These are phyloP conservation scores for Cicer yamashitae DNA, from an alignment of 306 rosid genomes.

Conservation along the genomic window DNA sequence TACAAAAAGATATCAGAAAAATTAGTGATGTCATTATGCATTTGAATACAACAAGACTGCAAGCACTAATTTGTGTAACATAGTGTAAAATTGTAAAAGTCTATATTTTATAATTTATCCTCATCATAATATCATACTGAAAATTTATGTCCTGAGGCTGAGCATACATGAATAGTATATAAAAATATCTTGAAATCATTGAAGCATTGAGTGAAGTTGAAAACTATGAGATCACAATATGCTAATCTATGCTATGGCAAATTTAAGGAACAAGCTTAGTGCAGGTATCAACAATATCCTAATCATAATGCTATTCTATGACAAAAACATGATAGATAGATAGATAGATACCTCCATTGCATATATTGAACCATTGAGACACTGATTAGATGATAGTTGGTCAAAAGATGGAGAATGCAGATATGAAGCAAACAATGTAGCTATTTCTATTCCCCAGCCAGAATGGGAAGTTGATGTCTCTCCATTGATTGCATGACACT, in stretches of 20 bases:
- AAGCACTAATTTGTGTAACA: no score
- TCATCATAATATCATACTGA: neutral
- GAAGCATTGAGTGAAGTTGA: neutral
- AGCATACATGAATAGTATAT: conserved; percentile 6
- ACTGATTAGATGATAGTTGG: conserved; percentile 52
- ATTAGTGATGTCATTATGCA: conserved; percentile 21
- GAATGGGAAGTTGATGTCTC: no score
- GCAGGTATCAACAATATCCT: no score
- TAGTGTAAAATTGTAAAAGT: no score
- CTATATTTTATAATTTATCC: no score
- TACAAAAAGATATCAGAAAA: neutral
- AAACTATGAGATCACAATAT: neutral
- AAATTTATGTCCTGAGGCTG: neutral
- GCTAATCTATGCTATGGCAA: neutral
- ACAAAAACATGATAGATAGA: neutral
- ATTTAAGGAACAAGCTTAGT: no score
- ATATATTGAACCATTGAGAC: conserved; percentile 47
- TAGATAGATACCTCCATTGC: conserved; percentile 47
- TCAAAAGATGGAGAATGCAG: conserved; percentile 54
- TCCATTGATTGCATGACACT: no score
- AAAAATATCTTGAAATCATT: conserved; percentile 7
- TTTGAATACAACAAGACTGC: no score
- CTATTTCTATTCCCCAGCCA: no score
- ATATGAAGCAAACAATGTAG: neutral
- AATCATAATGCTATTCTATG: no score